Evolutionary conservation across 306 rosid genomes (phyloP).

Genomic region (Dalbergia oliveri): DNA sequence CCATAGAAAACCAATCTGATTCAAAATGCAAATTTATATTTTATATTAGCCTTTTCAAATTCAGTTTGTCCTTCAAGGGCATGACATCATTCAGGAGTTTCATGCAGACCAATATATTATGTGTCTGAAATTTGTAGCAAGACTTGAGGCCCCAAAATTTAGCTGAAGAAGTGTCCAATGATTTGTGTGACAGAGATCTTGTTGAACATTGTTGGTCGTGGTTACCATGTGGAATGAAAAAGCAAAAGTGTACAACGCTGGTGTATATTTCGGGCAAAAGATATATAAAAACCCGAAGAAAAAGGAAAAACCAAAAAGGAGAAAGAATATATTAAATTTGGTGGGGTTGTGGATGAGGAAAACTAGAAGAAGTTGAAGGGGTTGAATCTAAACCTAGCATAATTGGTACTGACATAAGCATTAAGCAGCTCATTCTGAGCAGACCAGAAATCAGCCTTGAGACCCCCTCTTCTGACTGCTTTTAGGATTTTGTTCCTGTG

Average conservation of each 20-base stretch:
- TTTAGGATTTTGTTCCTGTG: slow-evolving; percentile 88
- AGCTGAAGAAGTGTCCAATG: slow-evolving; percentile 24
- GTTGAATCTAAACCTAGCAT: slow-evolving; percentile 61
- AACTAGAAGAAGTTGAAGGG: slow-evolving; percentile 72
- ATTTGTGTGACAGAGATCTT: not conserved
- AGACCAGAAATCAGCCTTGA: slow-evolving; percentile 96
- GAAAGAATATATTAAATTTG: slow-evolving; percentile 7
- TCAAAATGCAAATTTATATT: not conserved
- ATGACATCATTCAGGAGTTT: slow-evolving; percentile 1
- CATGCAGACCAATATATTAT: not conserved
- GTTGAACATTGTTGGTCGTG: slow-evolving; percentile 33
- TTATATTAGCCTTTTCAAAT: not conserved
- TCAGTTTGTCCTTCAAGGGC: slow-evolving; percentile 5
- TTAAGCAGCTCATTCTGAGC: slow-evolving; percentile 79
- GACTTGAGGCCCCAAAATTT: slow-evolving; percentile 28
- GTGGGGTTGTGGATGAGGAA: slow-evolving; percentile 19
- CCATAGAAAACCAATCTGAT: too few species aligned
- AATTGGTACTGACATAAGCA: slow-evolving; percentile 67
- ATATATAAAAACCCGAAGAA: not conserved
- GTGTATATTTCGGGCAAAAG: slow-evolving; percentile 24
- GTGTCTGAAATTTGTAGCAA: slow-evolving; percentile 3
- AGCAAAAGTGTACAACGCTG: slow-evolving; percentile 16
- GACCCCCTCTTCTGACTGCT: slow-evolving; percentile 85
- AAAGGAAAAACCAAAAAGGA: not conserved
- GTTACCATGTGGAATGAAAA: slow-evolving; percentile 31